Evolutionary conservation across 202 grass and related monocot genomes (phyloP), one percentile per base, ranked within the genome.

Genomic region (Setaria viridis): DNA sequence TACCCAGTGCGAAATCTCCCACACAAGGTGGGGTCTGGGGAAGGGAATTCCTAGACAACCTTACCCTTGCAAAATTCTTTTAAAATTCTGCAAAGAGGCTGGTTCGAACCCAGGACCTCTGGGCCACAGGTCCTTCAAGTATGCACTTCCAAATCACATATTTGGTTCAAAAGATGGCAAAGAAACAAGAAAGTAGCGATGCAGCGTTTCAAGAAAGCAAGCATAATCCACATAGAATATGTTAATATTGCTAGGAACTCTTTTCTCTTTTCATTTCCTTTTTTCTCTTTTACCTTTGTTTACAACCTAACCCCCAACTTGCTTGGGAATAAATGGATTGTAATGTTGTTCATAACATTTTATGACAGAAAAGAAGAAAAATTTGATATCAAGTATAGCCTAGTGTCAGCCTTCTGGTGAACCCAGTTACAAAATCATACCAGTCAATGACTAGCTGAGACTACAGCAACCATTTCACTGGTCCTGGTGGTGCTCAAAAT

Each of bases 361-460:
- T 47, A 48, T 11, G 56, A 46, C 1, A 71, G 12, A 42, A 42
- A 42, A 42, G 39, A 71, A 34, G 45, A 37, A 64, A 49, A 15
- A 83, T 13, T 67, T 48, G 53, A 79, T 67, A 78, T 73, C 14
- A 16, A 62, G 48, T 55, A 79, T 72, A 83, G 12, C 21, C 37
- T 51, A 79, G 46, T 71, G 58, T 41, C 42, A 0, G 21, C n/a
- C 33, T 46, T 74, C 58, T 50, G 35, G 48, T 47, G 19, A 69
- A 69, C 15, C 34, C 20, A 80, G 19, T 53, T n/a, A 54, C n/a
- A 34, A 72, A 35, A 57, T 57, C 67, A 70, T 49, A 32, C 5
- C 51, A 46, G 48, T 16, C 33, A 64, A 21, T 46, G 12, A 66
- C 17, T 37, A 84, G 35, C 37, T n/a, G 11, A 84, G 29, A 72